phyloP scores from a whole-genome alignment of 2,329 filamentous ascomycete genomes.

The Epichloe bromicola region DNA sequence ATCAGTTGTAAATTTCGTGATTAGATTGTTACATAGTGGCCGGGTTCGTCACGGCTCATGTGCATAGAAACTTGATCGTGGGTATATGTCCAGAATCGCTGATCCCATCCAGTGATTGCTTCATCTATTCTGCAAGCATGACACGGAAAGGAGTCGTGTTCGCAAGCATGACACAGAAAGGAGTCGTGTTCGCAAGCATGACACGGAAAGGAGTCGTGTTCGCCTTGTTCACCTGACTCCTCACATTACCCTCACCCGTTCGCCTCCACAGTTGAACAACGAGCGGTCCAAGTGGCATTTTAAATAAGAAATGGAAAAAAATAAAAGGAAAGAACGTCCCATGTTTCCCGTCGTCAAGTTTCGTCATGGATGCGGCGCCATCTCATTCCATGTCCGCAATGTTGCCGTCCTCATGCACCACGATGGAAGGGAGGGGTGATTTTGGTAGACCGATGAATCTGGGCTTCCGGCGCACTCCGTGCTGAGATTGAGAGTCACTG shows the following conservation, averaged over 20 bases:
- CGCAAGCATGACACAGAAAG: too few relatives aligned
- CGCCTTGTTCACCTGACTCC: not conserved
- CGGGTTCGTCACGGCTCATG: not conserved
- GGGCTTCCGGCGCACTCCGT: conserved; percentile 1
- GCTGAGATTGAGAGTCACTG: not conserved
- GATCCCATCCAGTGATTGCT: not conserved
- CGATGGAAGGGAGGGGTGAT: not conserved
- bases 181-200: not conserved
- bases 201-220: not conserved
- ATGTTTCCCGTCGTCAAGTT: not conserved
- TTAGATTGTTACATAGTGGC: not conserved
- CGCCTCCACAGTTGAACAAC: not conserved
- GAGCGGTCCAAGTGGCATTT: too few relatives aligned
- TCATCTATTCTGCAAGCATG: too few relatives aligned
- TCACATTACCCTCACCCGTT: not conserved
- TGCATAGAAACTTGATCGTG: not conserved
- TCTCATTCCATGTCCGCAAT: not conserved
- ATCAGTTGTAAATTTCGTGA: not conserved
- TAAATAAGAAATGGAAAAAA: not conserved
- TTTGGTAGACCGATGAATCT: not conserved
- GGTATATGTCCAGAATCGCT: conserved; percentile 1
- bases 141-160: too few relatives aligned
- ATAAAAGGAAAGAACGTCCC: not conserved
- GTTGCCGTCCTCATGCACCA: not conserved
- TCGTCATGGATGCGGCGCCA: not conserved